Evolutionary conservation across 2,329 filamentous ascomycete genomes (phyloP).

Genomic region (Fusarium camptoceras): DNA sequence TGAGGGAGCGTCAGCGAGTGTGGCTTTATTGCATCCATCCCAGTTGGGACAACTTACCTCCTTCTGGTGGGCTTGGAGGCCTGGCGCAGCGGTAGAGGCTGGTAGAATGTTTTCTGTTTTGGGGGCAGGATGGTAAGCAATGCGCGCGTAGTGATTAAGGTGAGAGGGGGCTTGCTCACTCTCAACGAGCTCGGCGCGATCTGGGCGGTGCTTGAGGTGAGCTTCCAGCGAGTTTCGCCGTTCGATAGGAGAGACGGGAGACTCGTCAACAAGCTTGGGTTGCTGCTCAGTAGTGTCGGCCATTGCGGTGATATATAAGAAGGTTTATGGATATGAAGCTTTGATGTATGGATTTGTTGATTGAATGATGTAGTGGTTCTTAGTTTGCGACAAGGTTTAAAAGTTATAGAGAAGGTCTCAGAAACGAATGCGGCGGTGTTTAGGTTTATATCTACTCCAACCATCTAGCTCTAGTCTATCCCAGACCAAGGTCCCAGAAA

Average conservation of each 20-base stretch:
- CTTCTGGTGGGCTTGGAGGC: conserved; percentile 81
- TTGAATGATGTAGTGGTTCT: conserved; percentile 15
- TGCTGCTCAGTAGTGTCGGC: conserved; percentile 44
- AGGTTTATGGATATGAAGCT: not conserved
- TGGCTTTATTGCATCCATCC: conserved; percentile 2
- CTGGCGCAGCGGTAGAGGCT: conserved; percentile 79
- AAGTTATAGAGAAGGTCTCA: conserved; percentile 19
- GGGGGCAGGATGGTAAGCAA: conserved; percentile 39
- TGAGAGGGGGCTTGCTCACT: conserved; percentile 64
- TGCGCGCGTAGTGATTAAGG: conserved; percentile 44
- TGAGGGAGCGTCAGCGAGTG: conserved; percentile 22
- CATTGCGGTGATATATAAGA: conserved; percentile 38
- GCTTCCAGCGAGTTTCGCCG: conserved; percentile 79
- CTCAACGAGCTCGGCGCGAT: conserved; percentile 82
- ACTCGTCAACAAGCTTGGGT: conserved; percentile 59
- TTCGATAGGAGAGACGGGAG: conserved; percentile 63
- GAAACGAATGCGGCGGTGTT: conserved; percentile 37
- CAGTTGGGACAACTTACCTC: conserved; percentile 62
- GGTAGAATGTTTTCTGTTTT: conserved; percentile 85
- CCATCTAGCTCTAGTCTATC: not conserved
- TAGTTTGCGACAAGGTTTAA: conserved; percentile 9
- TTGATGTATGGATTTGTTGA: not conserved
- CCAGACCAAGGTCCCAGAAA: conserved; percentile 39
- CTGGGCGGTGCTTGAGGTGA: conserved; percentile 77
- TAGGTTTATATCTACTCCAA: conserved; percentile 37